These are phyloP conservation scores for Drosera spatulata DNA, from an alignment of 179 eudicot genomes.

Conservation along the genomic window DNA sequence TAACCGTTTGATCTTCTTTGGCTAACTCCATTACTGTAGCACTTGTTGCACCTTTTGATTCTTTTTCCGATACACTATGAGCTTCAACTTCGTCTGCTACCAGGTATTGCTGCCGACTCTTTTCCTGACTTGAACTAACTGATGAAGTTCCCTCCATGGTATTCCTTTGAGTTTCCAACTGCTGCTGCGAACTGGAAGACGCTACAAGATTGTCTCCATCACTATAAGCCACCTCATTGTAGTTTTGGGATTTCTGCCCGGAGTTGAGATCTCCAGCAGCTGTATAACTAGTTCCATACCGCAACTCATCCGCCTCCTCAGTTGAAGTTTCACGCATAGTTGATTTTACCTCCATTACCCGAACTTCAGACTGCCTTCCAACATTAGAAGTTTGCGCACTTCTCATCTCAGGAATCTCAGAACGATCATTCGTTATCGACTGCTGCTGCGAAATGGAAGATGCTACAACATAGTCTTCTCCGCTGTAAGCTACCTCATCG, in stretches of 20 bases:
- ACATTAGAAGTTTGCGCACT: slow-evolving; percentile 13
- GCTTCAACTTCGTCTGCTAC: too few species aligned
- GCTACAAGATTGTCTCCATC: slow-evolving; percentile 2
- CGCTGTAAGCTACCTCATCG: slow-evolving; percentile 13
- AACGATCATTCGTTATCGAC: too few species aligned
- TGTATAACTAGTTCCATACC: slow-evolving; percentile 14
- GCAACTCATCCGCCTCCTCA: slow-evolving; percentile 19
- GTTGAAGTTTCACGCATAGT: slow-evolving; percentile 15
- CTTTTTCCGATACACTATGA: too few species aligned
- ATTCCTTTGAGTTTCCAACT: too few species aligned
- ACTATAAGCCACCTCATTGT: slow-evolving; percentile 13
- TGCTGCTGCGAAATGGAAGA: not conserved
- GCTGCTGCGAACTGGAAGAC: not conserved
- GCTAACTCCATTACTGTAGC: too few species aligned
- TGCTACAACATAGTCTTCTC: slow-evolving; percentile 2
- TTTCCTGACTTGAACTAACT: too few species aligned
- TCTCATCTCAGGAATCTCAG: slow-evolving; percentile 14
- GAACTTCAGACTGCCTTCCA: slow-evolving; percentile 22
- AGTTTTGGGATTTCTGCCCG: slow-evolving; percentile 21
- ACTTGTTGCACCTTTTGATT: too few species aligned
- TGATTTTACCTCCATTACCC: slow-evolving; percentile 21
- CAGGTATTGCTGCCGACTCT: too few species aligned
- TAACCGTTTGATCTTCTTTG: too few species aligned
- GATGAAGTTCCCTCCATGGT: too few species aligned
- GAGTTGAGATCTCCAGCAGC: slow-evolving; percentile 18